Conservation (phyloP, 805 yeast species). For the Cyberlindnera euphorbiae region DNA sequence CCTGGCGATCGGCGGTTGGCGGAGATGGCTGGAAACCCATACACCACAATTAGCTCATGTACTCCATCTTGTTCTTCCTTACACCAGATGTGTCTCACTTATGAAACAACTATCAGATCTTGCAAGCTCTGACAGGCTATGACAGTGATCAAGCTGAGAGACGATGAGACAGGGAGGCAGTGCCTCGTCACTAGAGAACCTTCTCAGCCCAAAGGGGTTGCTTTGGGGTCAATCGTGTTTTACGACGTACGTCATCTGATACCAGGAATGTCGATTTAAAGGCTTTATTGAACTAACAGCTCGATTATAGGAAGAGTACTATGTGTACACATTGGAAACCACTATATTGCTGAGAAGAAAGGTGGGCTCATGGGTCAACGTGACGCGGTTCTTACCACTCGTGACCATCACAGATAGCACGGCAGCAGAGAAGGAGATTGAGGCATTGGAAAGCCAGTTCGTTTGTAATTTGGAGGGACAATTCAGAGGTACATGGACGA, state of each 20-base stretch:
- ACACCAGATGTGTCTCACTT: no score
- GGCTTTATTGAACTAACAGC: no score
- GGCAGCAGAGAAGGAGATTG: constrained; percentile 1
- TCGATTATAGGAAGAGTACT: constrained; percentile 7
- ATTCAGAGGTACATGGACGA: constrained; percentile 22
- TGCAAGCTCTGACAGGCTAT: no score
- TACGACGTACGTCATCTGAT: constrained; percentile 2
- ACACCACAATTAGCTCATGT: constrained; percentile 7
- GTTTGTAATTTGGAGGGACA: neutral
- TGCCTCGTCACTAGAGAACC: no score
- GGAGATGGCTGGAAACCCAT: constrained; percentile 2
- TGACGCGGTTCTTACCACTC: constrained; percentile 2
- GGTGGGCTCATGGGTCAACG: constrained; percentile 12
- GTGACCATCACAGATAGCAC: neutral
- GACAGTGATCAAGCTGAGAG: no score
- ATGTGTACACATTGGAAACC: neutral
- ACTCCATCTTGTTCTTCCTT: no score
- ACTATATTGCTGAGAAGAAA: constrained; percentile 5
- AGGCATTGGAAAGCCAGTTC: neutral
- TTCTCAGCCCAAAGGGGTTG: neutral
- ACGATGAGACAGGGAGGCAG: no score
- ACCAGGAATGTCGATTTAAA: no score
- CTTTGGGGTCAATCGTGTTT: neutral
- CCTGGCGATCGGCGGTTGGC: constrained; percentile 14
- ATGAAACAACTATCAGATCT: no score